Base-by-base conservation (phyloP, 1,284 basidiomycete species). In the Tremellales sp. region DNA sequence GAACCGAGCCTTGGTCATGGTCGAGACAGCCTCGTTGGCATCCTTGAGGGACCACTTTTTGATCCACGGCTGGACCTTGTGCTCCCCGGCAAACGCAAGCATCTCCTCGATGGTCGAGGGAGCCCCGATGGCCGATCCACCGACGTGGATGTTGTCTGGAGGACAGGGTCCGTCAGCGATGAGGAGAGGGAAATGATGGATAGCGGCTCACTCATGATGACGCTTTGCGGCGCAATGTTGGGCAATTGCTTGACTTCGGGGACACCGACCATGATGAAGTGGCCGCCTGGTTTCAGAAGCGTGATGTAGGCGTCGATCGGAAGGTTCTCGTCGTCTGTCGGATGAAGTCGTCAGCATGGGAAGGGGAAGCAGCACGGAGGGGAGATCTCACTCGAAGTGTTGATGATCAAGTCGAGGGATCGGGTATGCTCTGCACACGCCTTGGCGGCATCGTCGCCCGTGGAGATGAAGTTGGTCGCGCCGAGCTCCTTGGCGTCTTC, bases 401-500 rank as follows among this genome's bases (percentile, higher is more conserved):
- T 64, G 57, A 71, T 55, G 51, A 72, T 63, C 19, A 71, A 56
- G 55, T 72, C 69, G 42, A 72, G 60, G 28, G 40, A 35, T 35
- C 69, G 57, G 38, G 47, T 48, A 61, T 75, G 64, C 70, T 71
- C 66, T 70, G 73, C 59, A 63, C 66, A 22, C 60, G 60, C 66
- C n/a, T n/a, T n/a, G 62, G 70, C 44, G 63, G 62, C 63, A 70
- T 75, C 44, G 51, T 66, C 53, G 58, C 66, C 29, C 53, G 72
- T 70, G 65, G 79, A 32, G 77, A 76, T 64, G 54, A 74, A 71
- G 27, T 61, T 57, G 16, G 45, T 48, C 1, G 72, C 76, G n/a
- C 77, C 77, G 60, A 78, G 70, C 59, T 75, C 72, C 54, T 71
- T 60, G 2, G 76, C 76, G 51, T 77, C 76, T 19, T 71, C 70